These are phyloP conservation scores for Isoetes engelmannii DNA, from an alignment of 83 land plant genomes.

Conservation along the genomic window DNA sequence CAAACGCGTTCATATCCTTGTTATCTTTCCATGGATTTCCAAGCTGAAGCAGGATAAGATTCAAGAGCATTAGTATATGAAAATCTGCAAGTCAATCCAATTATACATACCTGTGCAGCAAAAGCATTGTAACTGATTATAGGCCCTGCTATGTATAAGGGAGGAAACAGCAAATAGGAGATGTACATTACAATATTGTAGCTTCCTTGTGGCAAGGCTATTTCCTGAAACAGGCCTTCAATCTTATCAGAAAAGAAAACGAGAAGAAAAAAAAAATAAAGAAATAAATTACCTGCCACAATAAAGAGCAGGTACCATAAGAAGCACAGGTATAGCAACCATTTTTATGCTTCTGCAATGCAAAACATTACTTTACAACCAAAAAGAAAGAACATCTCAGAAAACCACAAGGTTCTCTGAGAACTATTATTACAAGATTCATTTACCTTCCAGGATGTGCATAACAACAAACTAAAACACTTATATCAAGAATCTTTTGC, in stretches of 20 bases:
- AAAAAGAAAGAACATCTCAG: too few relatives aligned
- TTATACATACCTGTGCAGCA: constrained; percentile 62
- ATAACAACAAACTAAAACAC: too few relatives aligned
- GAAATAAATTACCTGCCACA: constrained; percentile 18
- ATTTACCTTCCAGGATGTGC: too few relatives aligned
- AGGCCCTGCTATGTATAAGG: constrained; percentile 91
- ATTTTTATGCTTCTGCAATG: constrained; percentile 44
- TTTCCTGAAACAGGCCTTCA: not conserved
- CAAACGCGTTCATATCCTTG: constrained; percentile 28
- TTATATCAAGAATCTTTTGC: too few relatives aligned
- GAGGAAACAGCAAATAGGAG: constrained; percentile 75
- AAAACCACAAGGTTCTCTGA: too few relatives aligned
- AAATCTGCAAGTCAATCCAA: not conserved
- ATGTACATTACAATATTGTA: constrained; percentile 57
- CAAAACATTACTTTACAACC: not conserved
- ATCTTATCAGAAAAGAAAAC: not conserved
- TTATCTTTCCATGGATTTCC: constrained; percentile 55
- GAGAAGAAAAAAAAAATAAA: not conserved
- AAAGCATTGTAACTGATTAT: constrained; percentile 84
- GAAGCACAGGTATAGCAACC: constrained; percentile 40
- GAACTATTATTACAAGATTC: too few relatives aligned
- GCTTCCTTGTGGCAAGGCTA: constrained; percentile 17
- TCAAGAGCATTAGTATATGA: not conserved
- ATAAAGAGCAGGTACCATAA: constrained; percentile 18
- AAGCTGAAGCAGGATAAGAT: constrained; percentile 42